These are phyloP conservation scores for Pistacia vera DNA, from an alignment of 345 rosid genomes.

Conservation along the genomic window DNA sequence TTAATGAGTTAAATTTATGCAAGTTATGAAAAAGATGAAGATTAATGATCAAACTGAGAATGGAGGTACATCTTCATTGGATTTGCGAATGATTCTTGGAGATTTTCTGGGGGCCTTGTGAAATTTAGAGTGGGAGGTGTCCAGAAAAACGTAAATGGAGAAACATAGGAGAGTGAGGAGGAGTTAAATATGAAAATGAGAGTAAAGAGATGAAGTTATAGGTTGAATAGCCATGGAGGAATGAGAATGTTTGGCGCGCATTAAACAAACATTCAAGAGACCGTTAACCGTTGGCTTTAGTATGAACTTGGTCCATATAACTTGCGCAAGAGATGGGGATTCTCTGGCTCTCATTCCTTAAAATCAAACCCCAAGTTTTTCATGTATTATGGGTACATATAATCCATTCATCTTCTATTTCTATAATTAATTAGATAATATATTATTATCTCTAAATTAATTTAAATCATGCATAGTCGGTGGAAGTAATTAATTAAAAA, in stretches of 20 bases:
- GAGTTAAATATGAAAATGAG: constrained; percentile 23
- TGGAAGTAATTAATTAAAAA: too few relatives aligned
- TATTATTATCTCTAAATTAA: too few relatives aligned
- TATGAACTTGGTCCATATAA: not conserved
- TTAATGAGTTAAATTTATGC: not conserved
- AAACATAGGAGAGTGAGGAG: constrained; percentile 21
- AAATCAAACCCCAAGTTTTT: too few relatives aligned
- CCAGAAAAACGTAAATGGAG: constrained; percentile 17
- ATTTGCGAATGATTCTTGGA: constrained; percentile 42
- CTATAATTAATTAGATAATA: too few relatives aligned
- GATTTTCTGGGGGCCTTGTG: constrained; percentile 27
- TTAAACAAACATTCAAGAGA: constrained; percentile 1
- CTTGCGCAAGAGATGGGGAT: constrained; percentile 27
- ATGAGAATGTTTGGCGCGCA: not conserved
- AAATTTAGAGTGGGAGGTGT: constrained; percentile 17
- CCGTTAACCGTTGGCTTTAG: constrained; percentile 28
- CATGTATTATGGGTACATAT: too few relatives aligned
- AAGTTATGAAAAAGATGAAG: not conserved
- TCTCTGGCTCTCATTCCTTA: constrained; percentile 40
- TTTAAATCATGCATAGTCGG: too few relatives aligned
- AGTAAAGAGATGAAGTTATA: constrained; percentile 16
- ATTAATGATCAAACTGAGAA: not conserved
- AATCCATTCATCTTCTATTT: too few relatives aligned
- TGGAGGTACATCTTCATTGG: constrained; percentile 50
- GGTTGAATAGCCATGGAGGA: constrained; percentile 45